Conservation (phyloP, 768 basidiomycete species). For the Leccinum arenicola region DNA sequence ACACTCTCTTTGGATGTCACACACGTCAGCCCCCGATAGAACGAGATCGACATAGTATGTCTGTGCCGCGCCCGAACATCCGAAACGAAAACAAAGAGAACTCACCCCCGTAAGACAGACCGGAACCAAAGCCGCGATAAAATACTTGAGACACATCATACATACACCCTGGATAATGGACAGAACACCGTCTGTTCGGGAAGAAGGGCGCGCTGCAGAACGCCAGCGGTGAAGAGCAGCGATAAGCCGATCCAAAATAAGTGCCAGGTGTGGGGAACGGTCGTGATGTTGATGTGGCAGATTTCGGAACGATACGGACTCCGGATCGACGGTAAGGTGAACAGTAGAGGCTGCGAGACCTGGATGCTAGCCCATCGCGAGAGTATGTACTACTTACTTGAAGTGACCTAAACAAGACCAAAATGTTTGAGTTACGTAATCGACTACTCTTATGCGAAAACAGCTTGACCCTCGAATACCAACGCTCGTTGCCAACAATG, state of each 20-base stretch:
- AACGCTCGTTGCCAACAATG: constrained; percentile 89
- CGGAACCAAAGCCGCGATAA: neutral
- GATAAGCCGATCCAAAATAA: too few relatives aligned
- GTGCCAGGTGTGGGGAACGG: too few relatives aligned
- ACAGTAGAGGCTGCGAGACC: too few relatives aligned
- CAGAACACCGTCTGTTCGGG: constrained; percentile 25
- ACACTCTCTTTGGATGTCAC: neutral
- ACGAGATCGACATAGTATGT: neutral
- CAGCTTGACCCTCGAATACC: constrained; percentile 92
- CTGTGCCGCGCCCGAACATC: neutral
- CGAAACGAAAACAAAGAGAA: neutral
- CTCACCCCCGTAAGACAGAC: neutral
- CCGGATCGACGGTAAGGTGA: too few relatives aligned
- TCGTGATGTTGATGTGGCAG: too few relatives aligned
- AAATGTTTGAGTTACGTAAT: neutral
- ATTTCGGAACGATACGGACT: too few relatives aligned
- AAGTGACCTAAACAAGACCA: neutral
- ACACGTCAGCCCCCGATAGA: too few relatives aligned
- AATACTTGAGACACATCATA: constrained; percentile 75
- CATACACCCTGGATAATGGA: constrained; percentile 75
- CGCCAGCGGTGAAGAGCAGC: too few relatives aligned
- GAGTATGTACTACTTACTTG: too few relatives aligned
- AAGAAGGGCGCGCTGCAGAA: too few relatives aligned
- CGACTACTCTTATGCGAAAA: constrained; percentile 59
- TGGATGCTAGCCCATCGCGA: too few relatives aligned